Base-by-base conservation (phyloP, 1,139 yeast species). In the Yamadazyma triangularis region DNA sequence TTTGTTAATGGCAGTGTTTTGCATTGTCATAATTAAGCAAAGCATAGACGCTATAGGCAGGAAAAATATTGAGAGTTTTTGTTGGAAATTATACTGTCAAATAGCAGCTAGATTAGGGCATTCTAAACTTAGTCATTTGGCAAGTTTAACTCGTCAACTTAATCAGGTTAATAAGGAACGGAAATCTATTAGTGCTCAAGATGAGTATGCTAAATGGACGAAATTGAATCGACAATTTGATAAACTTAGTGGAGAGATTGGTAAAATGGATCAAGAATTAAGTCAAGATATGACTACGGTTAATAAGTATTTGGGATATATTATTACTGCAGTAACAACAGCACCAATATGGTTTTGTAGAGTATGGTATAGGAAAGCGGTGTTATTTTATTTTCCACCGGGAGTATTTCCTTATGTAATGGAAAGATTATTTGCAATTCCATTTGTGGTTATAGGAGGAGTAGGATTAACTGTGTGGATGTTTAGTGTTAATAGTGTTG, bases 151-250 rank as follows among this genome's bases (percentile, higher is more conserved):
- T 36, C 45, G 50, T 7, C 73, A 80, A 44, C 73, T 81, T 28
- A 50, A 56, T 7, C 55, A 59, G 15, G 50, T 79, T 16, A 64
- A 72, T 41, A 62, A 60, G 10, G 76, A 80, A 44, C 72, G 88
- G 40, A 63, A 76, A 27, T 48, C 70, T 7, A 73, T 89, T 11
- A 77, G 88, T 39, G 93, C 96, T 4, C 96, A 89, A 55, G 96
- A 91, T 51, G 80, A 91, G 47, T 91, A 89, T 55, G 96, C 97
- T 28, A 80, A 75, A 48, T 91, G 98, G 98, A 94, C 97, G 3
- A 87, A 87, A 53, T 69, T 89, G 41, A 89, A 87, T 48, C 72
- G 98, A 30, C 73, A 72, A 45, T 60, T 71, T 36, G 89, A 82
- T 40, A 71, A 73, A 39, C 53, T 85, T 33, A 65, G 68, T 30